These are phyloP conservation scores for Astrocystis sublimbata DNA, from an alignment of 495 filamentous ascomycete genomes.

Conservation along the genomic window DNA sequence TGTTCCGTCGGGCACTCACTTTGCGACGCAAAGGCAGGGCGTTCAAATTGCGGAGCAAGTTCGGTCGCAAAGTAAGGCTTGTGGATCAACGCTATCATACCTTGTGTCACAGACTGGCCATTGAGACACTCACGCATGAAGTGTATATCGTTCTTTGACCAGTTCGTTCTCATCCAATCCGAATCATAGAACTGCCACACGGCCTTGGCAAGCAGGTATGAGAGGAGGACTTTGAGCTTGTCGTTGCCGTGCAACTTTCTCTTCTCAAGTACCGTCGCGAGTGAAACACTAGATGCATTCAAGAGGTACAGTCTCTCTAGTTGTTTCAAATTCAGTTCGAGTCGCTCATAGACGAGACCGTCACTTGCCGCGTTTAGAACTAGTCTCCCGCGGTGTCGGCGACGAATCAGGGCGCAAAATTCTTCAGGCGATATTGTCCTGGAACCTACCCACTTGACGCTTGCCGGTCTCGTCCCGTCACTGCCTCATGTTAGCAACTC, in stretches of 20 bases:
- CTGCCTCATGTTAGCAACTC: too few species aligned
- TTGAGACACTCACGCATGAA: conserved; percentile 31
- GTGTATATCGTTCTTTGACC: conserved; percentile 27
- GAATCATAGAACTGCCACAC: conserved; percentile 33
- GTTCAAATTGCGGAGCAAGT: not conserved
- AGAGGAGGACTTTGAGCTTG: conserved; percentile 19
- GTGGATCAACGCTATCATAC: conserved; percentile 26
- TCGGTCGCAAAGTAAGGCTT: conserved; percentile 25
- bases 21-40: not conserved
- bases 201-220: conserved; percentile 23
- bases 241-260: not conserved
- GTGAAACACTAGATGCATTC: not conserved
- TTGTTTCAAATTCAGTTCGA: not conserved
- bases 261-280: not conserved
- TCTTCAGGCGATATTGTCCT: not conserved
- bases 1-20: not conserved
- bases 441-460: not conserved
- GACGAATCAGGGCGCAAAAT: not conserved
- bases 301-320: not conserved
- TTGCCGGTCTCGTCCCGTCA: too few species aligned
- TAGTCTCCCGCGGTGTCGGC: not conserved
- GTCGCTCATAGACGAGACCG: not conserved
- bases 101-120: not conserved
- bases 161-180: conserved; percentile 24
- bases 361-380: not conserved